Evolutionary conservation across 768 basidiomycete species (phyloP).

Genomic region (Pisolithus marmoratus): DNA sequence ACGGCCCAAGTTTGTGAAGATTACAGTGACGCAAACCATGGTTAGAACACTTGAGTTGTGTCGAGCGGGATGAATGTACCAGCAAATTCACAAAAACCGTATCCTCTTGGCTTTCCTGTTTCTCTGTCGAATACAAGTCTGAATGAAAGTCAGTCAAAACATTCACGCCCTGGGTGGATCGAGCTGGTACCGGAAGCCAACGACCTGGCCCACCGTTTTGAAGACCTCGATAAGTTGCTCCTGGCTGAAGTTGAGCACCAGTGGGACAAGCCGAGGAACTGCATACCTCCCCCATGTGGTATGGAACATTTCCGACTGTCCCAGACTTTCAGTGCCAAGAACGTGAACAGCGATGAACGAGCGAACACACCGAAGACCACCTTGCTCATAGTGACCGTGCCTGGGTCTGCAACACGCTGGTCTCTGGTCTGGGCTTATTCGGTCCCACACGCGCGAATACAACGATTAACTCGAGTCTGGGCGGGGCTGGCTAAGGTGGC

Average conservation of each 20-base stretch:
- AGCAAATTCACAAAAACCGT: constrained; percentile 90
- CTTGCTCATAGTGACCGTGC: constrained; percentile 48
- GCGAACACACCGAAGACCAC: constrained; percentile 61
- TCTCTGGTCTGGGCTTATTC: no score
- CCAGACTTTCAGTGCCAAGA: constrained; percentile 2
- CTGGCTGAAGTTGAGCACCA: constrained; percentile 26
- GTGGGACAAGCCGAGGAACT: background rate
- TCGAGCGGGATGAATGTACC: constrained; percentile 46
- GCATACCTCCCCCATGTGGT: constrained; percentile 76
- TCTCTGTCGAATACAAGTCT: constrained; percentile 88
- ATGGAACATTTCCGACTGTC: constrained; percentile 85
- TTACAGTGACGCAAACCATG: constrained; percentile 12
- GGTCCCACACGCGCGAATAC: no score
- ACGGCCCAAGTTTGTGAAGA: background rate
- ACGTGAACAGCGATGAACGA: background rate
- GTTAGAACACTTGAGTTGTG: constrained; percentile 35
- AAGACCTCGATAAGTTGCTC: constrained; percentile 86
- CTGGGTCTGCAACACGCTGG: background rate
- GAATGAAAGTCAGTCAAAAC: constrained; percentile 5
- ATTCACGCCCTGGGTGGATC: background rate
- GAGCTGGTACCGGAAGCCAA: constrained; percentile 71
- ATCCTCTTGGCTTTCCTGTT: constrained; percentile 92
- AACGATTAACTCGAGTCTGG: no score
- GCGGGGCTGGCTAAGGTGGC: no score
- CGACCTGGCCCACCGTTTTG: constrained; percentile 81